Evolutionary conservation across 352 stramenopile species (phyloP), one percentile per base, ranked within the genome.

Genomic region (Phytophthora ohioensis): DNA sequence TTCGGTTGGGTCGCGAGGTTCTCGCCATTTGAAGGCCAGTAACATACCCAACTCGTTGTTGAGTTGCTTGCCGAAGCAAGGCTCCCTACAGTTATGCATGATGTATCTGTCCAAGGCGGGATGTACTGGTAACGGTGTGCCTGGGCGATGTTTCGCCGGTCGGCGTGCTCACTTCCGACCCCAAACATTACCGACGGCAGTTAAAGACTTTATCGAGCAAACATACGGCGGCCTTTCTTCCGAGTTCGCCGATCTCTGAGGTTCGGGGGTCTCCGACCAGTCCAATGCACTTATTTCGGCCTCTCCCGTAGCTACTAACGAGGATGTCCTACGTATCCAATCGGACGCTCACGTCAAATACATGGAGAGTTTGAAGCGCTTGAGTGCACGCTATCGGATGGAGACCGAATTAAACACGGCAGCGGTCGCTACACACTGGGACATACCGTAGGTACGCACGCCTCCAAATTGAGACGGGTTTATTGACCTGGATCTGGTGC

Each of bases 61-160:
- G 13, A 5, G 35, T 15, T 47, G 12, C 8, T 17, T 58, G n/a
- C 52, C 52, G 7, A 58, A 53, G 9, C 55, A 62, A 53, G 55
- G 30, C 5, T 42, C 11, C 3, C 39, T 36, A 5, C 7, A 30
- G n/a, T 13, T 62, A 8, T 62, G 59, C 15, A 42, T 56, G 15
- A 67, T 60, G 36, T 43, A 60, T n/a, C 21, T 67, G 5, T 67
- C 60, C 3, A 55, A 55, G 4, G 41, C 17, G 2, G 49, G 41
- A 0, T 67, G 60, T 15, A 45, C 10, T 1, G 36, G 51, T 27
- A 27, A 27, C n/a, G 60, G 57, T 4, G 10, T 31, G 2, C 10
- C 32, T 34, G 45, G 45, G 36, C 56, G 45, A 10, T 64, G 46
- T 45, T 38, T 31, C 4, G 46, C 31, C 2, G 13, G 4, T 27